Conservation (phyloP, 179 eudicot species). For the Pouteria campechiana region DNA sequence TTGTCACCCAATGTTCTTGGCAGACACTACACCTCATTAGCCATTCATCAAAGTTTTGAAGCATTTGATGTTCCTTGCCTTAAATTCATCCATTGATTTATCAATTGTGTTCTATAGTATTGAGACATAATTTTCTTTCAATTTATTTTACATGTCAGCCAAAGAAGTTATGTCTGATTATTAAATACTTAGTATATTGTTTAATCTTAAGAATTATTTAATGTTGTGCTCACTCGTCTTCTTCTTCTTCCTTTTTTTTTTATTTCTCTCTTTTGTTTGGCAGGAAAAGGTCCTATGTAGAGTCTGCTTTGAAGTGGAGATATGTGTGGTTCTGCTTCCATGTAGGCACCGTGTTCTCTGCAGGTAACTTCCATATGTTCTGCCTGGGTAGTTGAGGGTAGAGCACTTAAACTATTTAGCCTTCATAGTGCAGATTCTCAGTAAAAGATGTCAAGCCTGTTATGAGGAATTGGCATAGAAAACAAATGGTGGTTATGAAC, state of each 20-base stretch:
- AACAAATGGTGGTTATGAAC: too few relatives aligned
- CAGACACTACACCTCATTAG: too few relatives aligned
- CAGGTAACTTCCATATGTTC: constrained; percentile 33
- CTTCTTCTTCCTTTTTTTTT: not conserved
- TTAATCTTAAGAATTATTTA: not conserved
- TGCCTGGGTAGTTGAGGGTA: not conserved
- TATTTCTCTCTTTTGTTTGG: not conserved
- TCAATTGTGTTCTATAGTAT: not conserved
- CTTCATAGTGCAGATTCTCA: too few relatives aligned
- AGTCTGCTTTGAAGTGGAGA: constrained; percentile 70
- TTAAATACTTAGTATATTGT: too few relatives aligned
- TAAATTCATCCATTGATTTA: too few relatives aligned
- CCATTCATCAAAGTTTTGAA: too few relatives aligned
- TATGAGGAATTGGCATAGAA: too few relatives aligned
- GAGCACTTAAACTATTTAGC: not conserved
- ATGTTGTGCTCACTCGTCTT: not conserved
- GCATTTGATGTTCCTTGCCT: too few relatives aligned
- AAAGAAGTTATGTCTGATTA: too few relatives aligned
- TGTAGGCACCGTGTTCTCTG: constrained; percentile 79
- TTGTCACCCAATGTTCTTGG: too few relatives aligned
- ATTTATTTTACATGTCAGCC: not conserved
- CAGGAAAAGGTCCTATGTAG: constrained; percentile 84
- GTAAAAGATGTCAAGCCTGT: too few relatives aligned
- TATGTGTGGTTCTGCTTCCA: constrained; percentile 64
- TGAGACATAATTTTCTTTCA: not conserved